Percentiles rank a stretch among this genome's conserved stretches.
Evolutionary conservation across 257 asterid species (phyloP).

Genomic region (Solanum phureja): DNA sequence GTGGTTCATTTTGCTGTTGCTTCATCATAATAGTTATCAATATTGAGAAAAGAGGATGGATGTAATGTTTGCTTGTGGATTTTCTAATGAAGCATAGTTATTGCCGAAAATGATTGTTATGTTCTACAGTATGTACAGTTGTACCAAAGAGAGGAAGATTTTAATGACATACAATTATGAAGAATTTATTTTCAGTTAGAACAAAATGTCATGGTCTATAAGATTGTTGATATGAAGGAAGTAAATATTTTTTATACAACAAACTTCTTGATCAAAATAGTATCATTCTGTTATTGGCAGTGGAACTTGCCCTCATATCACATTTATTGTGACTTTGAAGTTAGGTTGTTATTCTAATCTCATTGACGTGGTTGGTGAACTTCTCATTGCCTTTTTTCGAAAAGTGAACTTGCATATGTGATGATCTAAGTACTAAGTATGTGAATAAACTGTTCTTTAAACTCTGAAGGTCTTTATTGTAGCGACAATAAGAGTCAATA

Average conservation of each 20-base stretch:
- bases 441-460: not conserved
- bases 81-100: not conserved
- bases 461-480: not conserved
- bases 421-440: not conserved
- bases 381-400: not conserved
- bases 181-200: not conserved
- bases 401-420: not conserved
- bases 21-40: not conserved
- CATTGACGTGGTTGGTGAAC: not conserved
- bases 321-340: not conserved
- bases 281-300: not conserved
- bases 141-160: not conserved
- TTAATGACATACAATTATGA: not conserved
- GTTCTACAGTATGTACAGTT: not conserved
- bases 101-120: not conserved
- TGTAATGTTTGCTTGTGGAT: not conserved
- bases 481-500: not conserved
- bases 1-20: not conserved
- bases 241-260: not conserved
- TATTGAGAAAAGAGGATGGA: not conserved
- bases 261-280: not conserved
- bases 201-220: not conserved
- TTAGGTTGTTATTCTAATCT: not conserved
- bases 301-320: not conserved
- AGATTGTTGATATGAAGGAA: not conserved